Base-by-base conservation (phyloP, 352 stramenopile genomes). In the Ophiocytium majus region DNA sequence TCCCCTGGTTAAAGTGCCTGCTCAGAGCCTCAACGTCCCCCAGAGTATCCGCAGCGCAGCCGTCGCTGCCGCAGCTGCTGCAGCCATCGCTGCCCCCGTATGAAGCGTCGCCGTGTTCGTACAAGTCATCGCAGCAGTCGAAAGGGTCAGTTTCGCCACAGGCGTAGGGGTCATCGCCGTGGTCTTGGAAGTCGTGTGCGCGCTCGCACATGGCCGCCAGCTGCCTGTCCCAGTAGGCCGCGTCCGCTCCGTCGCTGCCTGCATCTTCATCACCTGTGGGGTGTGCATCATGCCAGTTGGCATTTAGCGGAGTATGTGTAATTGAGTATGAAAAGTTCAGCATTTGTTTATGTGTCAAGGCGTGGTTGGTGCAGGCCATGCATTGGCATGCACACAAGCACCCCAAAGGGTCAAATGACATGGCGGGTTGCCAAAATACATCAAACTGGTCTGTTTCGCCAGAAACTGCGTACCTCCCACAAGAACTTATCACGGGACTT, bases 131-230 rank as follows among this genome's bases (percentile, higher is more conserved):
- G 43, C 5, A 57, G 43, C 5, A 57, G 43, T 57, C 43, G 43
- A 14, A 5, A 14, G 14, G 43, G 17, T 76, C 64, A 17, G n/a
- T n/a, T n/a, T 76, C 5, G 34, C 17, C 64, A 76, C 17, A 34
- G 64, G 31, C 31, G 64, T 76, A 66, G 28, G 57, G 28, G 57
- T 66, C 57, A 66, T 66, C 64, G 31, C 64, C 64, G 10, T 76
- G 5, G 31, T 5, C 64, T 17, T 17, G 5, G 64, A 37, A 76
- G 10, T 34, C 64, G 34, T 5, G 31, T 76, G 31, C 64, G 5
- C 64, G 5, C 64, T 37, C 31, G 34, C 64, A 37, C 5, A 76
- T 5, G 5, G 34, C 31, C 64, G 31, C 64, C 64, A 76, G 64
- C 64, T 76, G 64, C 17, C 17, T 34, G 34, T 76, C 64, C 64